phyloP scores from a whole-genome alignment of 805 yeast species.

The Metschnikowia drakensbergensis region DNA sequence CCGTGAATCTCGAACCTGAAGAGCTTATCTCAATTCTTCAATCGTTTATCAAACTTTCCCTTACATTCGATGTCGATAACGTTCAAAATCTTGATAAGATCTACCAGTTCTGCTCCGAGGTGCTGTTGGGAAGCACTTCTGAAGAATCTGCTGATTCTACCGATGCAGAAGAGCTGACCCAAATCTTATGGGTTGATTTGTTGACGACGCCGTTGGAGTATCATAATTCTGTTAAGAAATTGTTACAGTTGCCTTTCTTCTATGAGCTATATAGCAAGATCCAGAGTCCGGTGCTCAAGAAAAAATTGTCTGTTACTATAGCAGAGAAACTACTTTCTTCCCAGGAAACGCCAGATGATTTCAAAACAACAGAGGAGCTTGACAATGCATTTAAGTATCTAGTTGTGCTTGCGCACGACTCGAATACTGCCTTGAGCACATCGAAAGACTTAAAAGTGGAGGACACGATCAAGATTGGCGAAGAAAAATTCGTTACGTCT shows the following conservation, averaged over 20 bases:
- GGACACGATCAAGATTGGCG: slow-evolving; percentile 28
- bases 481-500: slow-evolving; percentile 26
- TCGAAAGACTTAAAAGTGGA: slow-evolving; percentile 39
- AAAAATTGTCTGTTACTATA: slow-evolving; percentile 56
- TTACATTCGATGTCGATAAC: slow-evolving; percentile 63
- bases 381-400: slow-evolving; percentile 59
- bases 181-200: slow-evolving; percentile 41
- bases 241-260: slow-evolving; percentile 48
- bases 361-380: slow-evolving; percentile 42
- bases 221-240: slow-evolving; percentile 36
- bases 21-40: slow-evolving; percentile 64
- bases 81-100: slow-evolving; percentile 58
- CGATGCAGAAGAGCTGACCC: slow-evolving; percentile 21
- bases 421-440: slow-evolving; percentile 27
- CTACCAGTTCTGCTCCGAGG: slow-evolving; percentile 52
- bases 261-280: slow-evolving; percentile 48
- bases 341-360: slow-evolving; percentile 29
- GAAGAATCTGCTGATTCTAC: slow-evolving; percentile 5
- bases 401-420: slow-evolving; percentile 47
- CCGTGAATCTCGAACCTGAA: slow-evolving; percentile 63
- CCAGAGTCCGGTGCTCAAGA: slow-evolving; percentile 51
- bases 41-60: slow-evolving; percentile 59
- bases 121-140: slow-evolving; percentile 14
- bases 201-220: slow-evolving; percentile 47
- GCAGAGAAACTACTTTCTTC: slow-evolving; percentile 50